Evolutionary conservation across 1,139 yeast species (phyloP).

Genomic region (Debaryomyces sp.): DNA sequence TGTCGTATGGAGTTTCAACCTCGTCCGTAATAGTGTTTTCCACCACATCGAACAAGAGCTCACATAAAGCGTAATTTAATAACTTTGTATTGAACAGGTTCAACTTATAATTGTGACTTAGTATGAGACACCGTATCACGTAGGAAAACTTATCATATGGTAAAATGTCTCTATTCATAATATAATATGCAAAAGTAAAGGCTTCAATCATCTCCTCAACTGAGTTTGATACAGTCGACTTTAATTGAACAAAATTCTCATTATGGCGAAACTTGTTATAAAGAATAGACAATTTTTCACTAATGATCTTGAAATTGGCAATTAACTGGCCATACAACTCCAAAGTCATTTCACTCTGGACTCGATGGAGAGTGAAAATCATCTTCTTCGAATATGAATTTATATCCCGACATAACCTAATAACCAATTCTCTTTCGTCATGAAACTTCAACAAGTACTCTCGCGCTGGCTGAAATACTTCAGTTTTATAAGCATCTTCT

Average conservation of each 20-base stretch:
- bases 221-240: constrained; percentile 29
- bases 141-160: constrained; percentile 18
- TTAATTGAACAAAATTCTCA: constrained; percentile 18
- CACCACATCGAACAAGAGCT: constrained; percentile 2
- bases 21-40: not conserved
- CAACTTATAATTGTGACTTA: constrained; percentile 2
- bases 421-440: constrained; percentile 38
- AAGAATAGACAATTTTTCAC: constrained; percentile 17
- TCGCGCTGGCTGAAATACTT: constrained; percentile 21
- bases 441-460: constrained; percentile 21
- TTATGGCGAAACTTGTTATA: constrained; percentile 17
- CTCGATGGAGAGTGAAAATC: constrained; percentile 39
- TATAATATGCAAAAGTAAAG: constrained; percentile 34
- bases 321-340: constrained; percentile 16
- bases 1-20: not conserved
- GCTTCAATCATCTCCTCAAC: constrained; percentile 44
- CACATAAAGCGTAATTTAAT: constrained; percentile 3
- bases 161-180: constrained; percentile 19
- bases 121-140: constrained; percentile 13
- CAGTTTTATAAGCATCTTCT: constrained; percentile 51
- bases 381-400: constrained; percentile 41
- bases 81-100: not conserved
- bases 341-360: constrained; percentile 13
- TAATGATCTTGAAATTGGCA: constrained; percentile 18
- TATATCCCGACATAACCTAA: constrained; percentile 38